Evolutionary conservation across 208 protist species (phyloP), one percentile per base, ranked within the genome.

Genomic region (Acanthamoeba lenticulata): DNA sequence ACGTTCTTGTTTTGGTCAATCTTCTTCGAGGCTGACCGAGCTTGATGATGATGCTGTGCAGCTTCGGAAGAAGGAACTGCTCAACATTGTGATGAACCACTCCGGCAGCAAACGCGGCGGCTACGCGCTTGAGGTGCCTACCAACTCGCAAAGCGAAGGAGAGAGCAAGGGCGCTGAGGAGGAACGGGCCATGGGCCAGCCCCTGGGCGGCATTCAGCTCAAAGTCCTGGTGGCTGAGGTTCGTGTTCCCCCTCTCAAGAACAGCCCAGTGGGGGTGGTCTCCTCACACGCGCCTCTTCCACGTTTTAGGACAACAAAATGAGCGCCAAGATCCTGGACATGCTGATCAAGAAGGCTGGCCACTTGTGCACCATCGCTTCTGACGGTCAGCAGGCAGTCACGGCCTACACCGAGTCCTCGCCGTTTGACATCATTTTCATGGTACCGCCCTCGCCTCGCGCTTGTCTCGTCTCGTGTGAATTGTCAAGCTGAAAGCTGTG

Each of bases 251-350:
- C 13, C 24, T 81, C 17, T 24, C 19, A 62, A 62, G 19, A 24
- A 62, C 15, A 62, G 24, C 19, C 55, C 24, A n/a, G 15, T 15
- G 15, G 55, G 15, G 55, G 15, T 62, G 55, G 55, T 62, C 15
- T 15, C 55, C 15, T 15, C n/a, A n/a, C n/a, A n/a, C n/a, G n/a
- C n/a, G n/a, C n/a, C n/a, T n/a, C n/a, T n/a, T n/a, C n/a, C n/a
- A n/a, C n/a, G n/a, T n/a, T n/a, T n/a, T n/a, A 81, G 45, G 86
- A 92, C 55, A 92, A 92, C 86, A 92, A 92, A 74, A 92, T 77
- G 57, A 92, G 60, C 42, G 42, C 36, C 0, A 65, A 49, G 24
- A 92, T 92, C 27, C 47, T 92, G 21, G 60, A 92, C 36, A 92
- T 92, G 86, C 62, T 92, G 47, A 77, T 92, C 55, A 74, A 45